phyloP scores from a whole-genome alignment of 441 rosid genomes.

The Breynia disticha region DNA sequence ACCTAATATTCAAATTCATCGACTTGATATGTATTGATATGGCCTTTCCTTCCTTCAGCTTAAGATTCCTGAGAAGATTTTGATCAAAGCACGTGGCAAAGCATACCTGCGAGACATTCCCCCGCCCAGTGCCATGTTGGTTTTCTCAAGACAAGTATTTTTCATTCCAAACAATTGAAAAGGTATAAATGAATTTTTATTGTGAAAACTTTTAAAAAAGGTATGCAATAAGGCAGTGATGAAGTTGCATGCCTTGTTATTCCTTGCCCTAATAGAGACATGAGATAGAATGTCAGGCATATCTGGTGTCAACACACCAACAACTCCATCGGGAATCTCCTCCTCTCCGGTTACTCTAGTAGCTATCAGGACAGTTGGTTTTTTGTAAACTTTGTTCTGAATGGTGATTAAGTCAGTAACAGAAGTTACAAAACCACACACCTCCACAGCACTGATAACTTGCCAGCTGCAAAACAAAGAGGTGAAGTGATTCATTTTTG shows the following conservation, averaged over 20 bases:
- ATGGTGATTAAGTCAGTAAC: slow-evolving; percentile 43
- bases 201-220: background rate
- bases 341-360: slow-evolving; percentile 69
- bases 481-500: slow-evolving; percentile 5
- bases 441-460: slow-evolving; percentile 80
- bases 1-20: slow-evolving; percentile 47
- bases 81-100: slow-evolving; percentile 85
- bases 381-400: slow-evolving; percentile 53
- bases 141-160: slow-evolving; percentile 9
- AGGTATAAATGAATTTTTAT: slow-evolving; percentile 2
- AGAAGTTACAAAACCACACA: slow-evolving; percentile 37
- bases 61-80: slow-evolving; percentile 42
- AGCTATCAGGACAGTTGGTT: slow-evolving; percentile 61
- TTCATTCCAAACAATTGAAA: background rate
- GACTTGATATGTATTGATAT: slow-evolving; percentile 40
- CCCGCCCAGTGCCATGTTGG: too few species aligned
- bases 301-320: slow-evolving; percentile 72
- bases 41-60: slow-evolving; percentile 54
- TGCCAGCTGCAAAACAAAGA: slow-evolving; percentile 57
- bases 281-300: slow-evolving; percentile 81
- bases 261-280: slow-evolving; percentile 80
- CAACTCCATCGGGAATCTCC: slow-evolving; percentile 74
- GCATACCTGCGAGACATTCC: slow-evolving; percentile 46
- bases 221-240: background rate
- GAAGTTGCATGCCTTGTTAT: slow-evolving; percentile 38